A percentile compares a stretch with the other conserved stretches of the same genome.
Evolutionary conservation across 768 basidiomycete species (phyloP).

Genomic region (Terana coerulea): DNA sequence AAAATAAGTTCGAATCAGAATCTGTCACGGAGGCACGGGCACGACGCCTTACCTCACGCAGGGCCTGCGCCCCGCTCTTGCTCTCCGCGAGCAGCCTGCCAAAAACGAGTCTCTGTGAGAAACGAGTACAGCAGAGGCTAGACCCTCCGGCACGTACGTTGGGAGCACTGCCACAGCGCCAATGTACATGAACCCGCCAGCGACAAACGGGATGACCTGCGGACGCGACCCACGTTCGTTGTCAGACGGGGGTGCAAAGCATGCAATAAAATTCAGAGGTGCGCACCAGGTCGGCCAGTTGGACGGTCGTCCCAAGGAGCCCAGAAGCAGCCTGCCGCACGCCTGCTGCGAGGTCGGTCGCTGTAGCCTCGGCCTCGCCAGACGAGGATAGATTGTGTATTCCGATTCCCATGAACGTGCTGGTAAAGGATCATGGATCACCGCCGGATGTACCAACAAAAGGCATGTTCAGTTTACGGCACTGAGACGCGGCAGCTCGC

Average conservation of each 20-base stretch:
- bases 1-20: slow-evolving; percentile 13
- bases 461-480: not conserved
- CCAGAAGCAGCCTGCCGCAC: slow-evolving; percentile 74
- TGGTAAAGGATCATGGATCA: slow-evolving; percentile 29
- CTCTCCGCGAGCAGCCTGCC: slow-evolving; percentile 79
- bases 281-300: slow-evolving; percentile 76
- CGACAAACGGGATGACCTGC: slow-evolving; percentile 86
- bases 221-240: slow-evolving; percentile 13
- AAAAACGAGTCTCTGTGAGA: slow-evolving; percentile 10
- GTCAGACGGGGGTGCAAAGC: slow-evolving; percentile 6
- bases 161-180: slow-evolving; percentile 90
- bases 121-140: slow-evolving; percentile 4
- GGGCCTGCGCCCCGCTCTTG: slow-evolving; percentile 82
- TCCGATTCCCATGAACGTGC: slow-evolving; percentile 85
- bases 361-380: slow-evolving; percentile 32
- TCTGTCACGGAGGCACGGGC: slow-evolving; percentile 2
- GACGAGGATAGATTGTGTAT: slow-evolving; percentile 73
- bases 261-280: slow-evolving; percentile 13
- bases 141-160: slow-evolving; percentile 52
- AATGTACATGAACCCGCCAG: slow-evolving; percentile 91
- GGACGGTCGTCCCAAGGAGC: slow-evolving; percentile 78
- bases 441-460: not conserved
- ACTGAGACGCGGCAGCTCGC: not conserved
- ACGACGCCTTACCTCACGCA: slow-evolving; percentile 68
- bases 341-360: slow-evolving; percentile 68